These are phyloP conservation scores for Poterioochromonas sp. DNA, from an alignment of 352 stramenopile genomes.

Conservation along the genomic window DNA sequence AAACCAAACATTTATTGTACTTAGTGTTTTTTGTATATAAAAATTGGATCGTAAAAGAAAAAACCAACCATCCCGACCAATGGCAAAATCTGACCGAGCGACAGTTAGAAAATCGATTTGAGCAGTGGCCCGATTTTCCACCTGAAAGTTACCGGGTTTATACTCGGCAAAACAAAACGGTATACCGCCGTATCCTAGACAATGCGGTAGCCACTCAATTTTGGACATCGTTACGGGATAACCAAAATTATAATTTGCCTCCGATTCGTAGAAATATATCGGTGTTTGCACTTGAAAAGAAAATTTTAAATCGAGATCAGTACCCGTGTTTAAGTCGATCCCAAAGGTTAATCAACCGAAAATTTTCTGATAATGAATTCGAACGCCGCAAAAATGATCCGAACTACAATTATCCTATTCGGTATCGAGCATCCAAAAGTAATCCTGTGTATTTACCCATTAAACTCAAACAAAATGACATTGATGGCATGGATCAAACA, in stretches of 20 bases:
- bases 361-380: conserved; percentile 32
- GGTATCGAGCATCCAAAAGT: conserved; percentile 30
- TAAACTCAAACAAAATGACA: conserved; percentile 32
- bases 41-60: conserved; percentile 32
- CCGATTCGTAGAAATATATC: conserved; percentile 31
- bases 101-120: conserved; percentile 31
- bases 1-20: conserved; percentile 32
- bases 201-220: conserved; percentile 30
- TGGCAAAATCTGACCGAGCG: conserved; percentile 29
- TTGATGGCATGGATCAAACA: conserved; percentile 30
- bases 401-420: conserved; percentile 31
- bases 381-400: conserved; percentile 29
- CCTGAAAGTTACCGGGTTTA: conserved; percentile 30
- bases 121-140: conserved; percentile 29
- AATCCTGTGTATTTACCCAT: conserved; percentile 31
- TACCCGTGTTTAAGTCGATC: conserved; percentile 30
- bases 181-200: conserved; percentile 29
- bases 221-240: conserved; percentile 30
- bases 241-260: conserved; percentile 32
- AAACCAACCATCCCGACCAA: conserved; percentile 29
- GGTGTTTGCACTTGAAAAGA: conserved; percentile 30
- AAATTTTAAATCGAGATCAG: conserved; percentile 32
- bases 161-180: conserved; percentile 30
- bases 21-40: conserved; percentile 32
- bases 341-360: conserved; percentile 30